Evolutionary conservation across 2,329 filamentous ascomycete species (phyloP).

Genomic region (Berkeleyomyces basicola): DNA sequence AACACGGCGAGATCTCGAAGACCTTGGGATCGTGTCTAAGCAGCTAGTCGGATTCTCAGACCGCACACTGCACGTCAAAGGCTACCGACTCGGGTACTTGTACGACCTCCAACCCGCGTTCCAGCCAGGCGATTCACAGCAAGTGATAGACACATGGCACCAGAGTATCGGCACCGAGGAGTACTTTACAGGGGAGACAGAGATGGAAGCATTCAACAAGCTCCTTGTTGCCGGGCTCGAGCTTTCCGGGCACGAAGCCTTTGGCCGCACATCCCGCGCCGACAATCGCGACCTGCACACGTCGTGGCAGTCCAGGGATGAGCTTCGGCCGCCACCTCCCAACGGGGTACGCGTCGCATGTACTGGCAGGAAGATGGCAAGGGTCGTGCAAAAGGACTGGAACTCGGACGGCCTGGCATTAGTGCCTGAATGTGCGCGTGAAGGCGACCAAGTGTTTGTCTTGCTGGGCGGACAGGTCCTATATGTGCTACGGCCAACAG

Average conservation of each 20-base stretch:
- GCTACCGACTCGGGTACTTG: conserved; percentile 15
- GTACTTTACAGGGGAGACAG: conserved; percentile 15
- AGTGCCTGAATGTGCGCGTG: conserved; percentile 11
- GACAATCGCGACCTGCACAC: not conserved
- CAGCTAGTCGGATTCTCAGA: conserved; percentile 10
- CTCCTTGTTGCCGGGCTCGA: conserved; percentile 13
- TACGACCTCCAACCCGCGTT: conserved; percentile 14
- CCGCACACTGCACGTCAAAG: conserved; percentile 13
- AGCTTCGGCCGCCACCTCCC: conserved; percentile 4
- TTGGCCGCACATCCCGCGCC: conserved; percentile 9
- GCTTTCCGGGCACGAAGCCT: conserved; percentile 8
- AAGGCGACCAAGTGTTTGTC: conserved; percentile 16
- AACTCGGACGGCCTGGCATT: conserved; percentile 13
- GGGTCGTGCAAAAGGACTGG: conserved; percentile 15
- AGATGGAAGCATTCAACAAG: conserved; percentile 14
- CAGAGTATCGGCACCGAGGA: not conserved
- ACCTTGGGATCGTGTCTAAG: conserved; percentile 7
- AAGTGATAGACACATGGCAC: conserved; percentile 11
- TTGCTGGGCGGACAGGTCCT: conserved; percentile 16
- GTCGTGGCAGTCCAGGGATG: not conserved
- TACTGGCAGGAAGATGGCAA: conserved; percentile 12
- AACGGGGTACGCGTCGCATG: conserved; percentile 14
- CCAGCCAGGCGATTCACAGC: conserved; percentile 9
- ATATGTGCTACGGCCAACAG: conserved; percentile 14
- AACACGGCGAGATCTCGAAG: conserved; percentile 6